These are phyloP conservation scores for Fusarium redolens DNA, from an alignment of 2,329 filamentous ascomycete genomes.

Conservation along the genomic window DNA sequence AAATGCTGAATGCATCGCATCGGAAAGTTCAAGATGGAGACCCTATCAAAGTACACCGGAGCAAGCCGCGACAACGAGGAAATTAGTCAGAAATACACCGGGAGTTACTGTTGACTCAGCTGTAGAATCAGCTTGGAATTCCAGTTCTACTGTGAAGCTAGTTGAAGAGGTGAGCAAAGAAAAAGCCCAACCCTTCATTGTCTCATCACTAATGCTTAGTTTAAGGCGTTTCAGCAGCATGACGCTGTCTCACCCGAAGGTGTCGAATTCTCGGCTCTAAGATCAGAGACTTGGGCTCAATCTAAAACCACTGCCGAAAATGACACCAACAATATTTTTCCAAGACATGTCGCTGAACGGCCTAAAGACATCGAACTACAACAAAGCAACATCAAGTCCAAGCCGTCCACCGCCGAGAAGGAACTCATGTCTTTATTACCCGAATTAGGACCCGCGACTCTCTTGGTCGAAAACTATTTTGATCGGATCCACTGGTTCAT, in stretches of 20 bases:
- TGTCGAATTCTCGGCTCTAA: background rate
- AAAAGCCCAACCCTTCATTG: fast-evolving
- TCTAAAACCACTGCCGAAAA: background rate
- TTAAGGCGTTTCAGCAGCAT: fast-evolving
- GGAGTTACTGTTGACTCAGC: background rate
- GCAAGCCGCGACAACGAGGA: fast-evolving
- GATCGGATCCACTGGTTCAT: background rate
- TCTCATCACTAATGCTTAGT: fast-evolving
- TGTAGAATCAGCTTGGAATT: background rate
- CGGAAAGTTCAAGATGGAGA: fast-evolving
- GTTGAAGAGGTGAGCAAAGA: conserved; percentile 3
- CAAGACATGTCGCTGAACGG: background rate
- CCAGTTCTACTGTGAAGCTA: conserved; percentile 17
- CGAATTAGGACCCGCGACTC: fast-evolving
- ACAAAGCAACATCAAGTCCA: fast-evolving
- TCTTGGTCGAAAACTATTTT: background rate
- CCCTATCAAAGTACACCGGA: fast-evolving
- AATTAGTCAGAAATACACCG: fast-evolving
- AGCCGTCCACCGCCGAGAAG: background rate
- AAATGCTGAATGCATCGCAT: fast-evolving
- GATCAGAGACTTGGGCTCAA: conserved; percentile 5
- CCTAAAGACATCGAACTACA: background rate
- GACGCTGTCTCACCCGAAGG: fast-evolving
- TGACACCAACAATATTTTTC: background rate
- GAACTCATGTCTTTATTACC: background rate